Evolutionary conservation across 1,139 yeast genomes (phyloP).

Genomic region (Eremothecium sinecaudum): DNA sequence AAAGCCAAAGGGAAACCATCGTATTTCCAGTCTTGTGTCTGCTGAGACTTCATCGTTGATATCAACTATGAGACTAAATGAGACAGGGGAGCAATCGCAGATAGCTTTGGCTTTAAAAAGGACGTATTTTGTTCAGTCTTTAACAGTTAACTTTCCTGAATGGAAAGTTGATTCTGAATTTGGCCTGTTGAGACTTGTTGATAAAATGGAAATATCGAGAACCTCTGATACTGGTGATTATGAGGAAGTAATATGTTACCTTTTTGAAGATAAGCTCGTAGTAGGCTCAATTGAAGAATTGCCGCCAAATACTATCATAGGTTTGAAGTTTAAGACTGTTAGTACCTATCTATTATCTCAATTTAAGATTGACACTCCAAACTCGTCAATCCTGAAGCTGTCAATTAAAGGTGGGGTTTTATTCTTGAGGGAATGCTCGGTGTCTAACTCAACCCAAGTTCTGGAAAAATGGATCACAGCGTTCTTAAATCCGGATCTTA

Average conservation of each 20-base stretch:
- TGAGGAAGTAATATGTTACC: constrained; percentile 20
- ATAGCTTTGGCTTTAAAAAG: constrained; percentile 22
- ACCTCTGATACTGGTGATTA: constrained; percentile 13
- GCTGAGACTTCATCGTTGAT: constrained; percentile 5
- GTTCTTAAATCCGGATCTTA: constrained; percentile 18
- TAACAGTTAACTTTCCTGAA: constrained; percentile 17
- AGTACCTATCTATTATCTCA: constrained; percentile 4
- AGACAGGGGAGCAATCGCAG: neutral
- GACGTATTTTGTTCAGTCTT: constrained; percentile 20
- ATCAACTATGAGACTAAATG: neutral
- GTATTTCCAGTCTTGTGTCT: neutral
- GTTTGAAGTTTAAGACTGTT: constrained; percentile 1
- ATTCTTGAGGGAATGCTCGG: constrained; percentile 9
- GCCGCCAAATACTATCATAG: constrained; percentile 1
- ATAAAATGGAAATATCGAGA: constrained; percentile 20
- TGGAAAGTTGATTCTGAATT: constrained; percentile 23
- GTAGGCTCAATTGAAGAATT: neutral
- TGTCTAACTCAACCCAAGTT: constrained; percentile 16
- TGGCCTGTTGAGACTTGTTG: constrained; percentile 27
- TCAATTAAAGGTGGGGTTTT: constrained; percentile 8
- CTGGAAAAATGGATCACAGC: constrained; percentile 30
- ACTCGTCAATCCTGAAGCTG: constrained; percentile 20
- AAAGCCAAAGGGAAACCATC: neutral
- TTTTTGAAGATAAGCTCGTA: constrained; percentile 16
- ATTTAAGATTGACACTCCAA: constrained; percentile 17